Evolutionary conservation across 192 early-diverging fungal species (phyloP), one percentile per base, ranked within the genome.

Genomic region (Backusella australiensis): DNA sequence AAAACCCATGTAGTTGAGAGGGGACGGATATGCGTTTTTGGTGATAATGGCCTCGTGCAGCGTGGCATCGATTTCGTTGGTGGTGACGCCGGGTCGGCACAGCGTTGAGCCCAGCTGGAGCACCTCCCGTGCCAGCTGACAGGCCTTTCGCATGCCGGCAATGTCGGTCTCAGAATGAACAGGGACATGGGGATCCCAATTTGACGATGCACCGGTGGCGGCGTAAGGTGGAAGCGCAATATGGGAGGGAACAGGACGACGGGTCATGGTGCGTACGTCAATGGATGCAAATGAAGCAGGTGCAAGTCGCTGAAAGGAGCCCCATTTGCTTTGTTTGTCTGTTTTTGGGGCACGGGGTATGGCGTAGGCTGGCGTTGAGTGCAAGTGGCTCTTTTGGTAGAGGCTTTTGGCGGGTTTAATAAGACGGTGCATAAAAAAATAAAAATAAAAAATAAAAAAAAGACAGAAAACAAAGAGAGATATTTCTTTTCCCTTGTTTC

Each of bases 1-100:
- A 75, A 92, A 96, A 0, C 92, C 91, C 77, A 86, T 80, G 81
- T 96, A 94, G 75, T 89, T 87, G 11, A 96, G 84, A n/a, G 93
- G 93, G 32, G 91, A 93, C 26, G 93, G 93, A 63, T 94, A 94
- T 1, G 90, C 94, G 26, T 78, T 80, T 15, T 79, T 71, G 4
- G 52, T 44, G 21, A 92, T 66, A 49, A 93, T 89, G 26, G 81
- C 84, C 23, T 73, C 80, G 76, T 94, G 91, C 12, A 93, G 52
- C 17, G 36, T 36, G 6, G 67, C 29, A 75, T 91, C 87, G 23
- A 90, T 90, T 7, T 75, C 73, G 11, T 78, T 83, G 1, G 90
- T 91, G 0, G 85, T 89, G 9, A 81, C 65, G 17, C 85, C 86
- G 23, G 83, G 78, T 78, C 80, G 80, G 68, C 82, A 84, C 52